Base-by-base conservation (phyloP, 164 flowering plant genomes). In the Aristolochia californica region DNA sequence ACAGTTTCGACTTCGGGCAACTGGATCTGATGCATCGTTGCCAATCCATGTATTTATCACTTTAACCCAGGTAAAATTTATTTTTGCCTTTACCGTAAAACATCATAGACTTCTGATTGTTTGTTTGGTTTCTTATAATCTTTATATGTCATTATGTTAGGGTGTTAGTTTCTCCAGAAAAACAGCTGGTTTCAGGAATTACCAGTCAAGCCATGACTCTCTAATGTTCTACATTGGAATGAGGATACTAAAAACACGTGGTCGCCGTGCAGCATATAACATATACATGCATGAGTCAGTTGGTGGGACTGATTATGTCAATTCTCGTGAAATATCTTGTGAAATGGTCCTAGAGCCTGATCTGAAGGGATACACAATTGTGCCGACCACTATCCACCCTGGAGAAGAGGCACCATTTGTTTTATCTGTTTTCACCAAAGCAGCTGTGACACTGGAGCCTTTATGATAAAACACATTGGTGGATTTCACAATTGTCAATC, bases 401-500 rank as follows among this genome's bases (percentile, higher is more conserved):
- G 99, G 96, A 48, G 99, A 94, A 74, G 99, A 94, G 73, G 99
- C 99, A 21, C 99, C 99, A 24, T 94, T 94, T 74, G 93, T 94
- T 58, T 87, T 94, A 20, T 94, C 99, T 57, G 95, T 94, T 64
- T 94, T 94, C 74, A 87, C 99, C 50, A 94, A 94, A 72, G 89
- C 99, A 62, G 82, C 95, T 2, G 69, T 94, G 48, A 68, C 74
- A 55, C 83, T 94, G 59, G 99, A 94, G 70, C 71, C 82, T 28
- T 73, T 94, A 65, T 94, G 85, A 16, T 74, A 48, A n/a, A n/a
- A 57, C 21, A 30, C 43, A 30, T 16, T 49, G 45, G 43, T 55
- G 66, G 64, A 40, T 48, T 49, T 65, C 25, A 50, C 22, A 15
- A 17, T 38, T 58, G 69, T 56, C 51, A 61, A 58, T 11, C 55